Evolutionary conservation across 305 asterid genomes (phyloP), one percentile per base, ranked within the genome.

Genomic region (Fraxinus albicans): DNA sequence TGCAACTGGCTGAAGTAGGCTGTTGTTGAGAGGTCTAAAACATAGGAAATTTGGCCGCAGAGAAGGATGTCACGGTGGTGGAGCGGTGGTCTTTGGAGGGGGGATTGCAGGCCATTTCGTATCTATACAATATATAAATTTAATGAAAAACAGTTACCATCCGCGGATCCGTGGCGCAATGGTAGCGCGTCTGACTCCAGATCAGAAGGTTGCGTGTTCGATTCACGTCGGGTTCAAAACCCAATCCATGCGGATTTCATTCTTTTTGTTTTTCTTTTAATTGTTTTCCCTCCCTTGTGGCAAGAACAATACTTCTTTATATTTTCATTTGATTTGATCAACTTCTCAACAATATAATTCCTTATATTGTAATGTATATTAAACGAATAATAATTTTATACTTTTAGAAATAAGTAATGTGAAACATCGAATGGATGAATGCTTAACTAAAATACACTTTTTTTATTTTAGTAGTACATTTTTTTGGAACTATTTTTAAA

Each of bases 141-240:
- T 12, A 0, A 44, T 12, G 47, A 8, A 8, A 0, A 1, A 5
- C 2, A 8, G 2, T 40, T 8, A 8, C 0, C 1, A 40, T 9
- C 50, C 50, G 4, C 0, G 90, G 94, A 92, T 92, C 92, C 87
- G 92, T 87, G 92, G 91, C 93, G 93, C 91, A 90, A 93, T 87
- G 93, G 91, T 91, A 93, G 97, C 98, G 95, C 96, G 97, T 92
- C 95, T 90, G 97, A 92, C 96, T 91, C 96, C 98, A 93, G 96
- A 93, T 93, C 97, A 93, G 96, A 95, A 93, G 98, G 97, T 93
- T 95, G 95, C 98, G 94, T 93, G 98, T 93, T 95, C 95, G 96
- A 95, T 95, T 95, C 96, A 93, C 96, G 98, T 95, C 96, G 89
- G 97, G 98, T 93, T 95, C 97, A 95, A 92, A 1, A 4, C 53